Base-by-base conservation (phyloP, 1,139 yeast genomes). In the Geotrichum macrosporum region DNA sequence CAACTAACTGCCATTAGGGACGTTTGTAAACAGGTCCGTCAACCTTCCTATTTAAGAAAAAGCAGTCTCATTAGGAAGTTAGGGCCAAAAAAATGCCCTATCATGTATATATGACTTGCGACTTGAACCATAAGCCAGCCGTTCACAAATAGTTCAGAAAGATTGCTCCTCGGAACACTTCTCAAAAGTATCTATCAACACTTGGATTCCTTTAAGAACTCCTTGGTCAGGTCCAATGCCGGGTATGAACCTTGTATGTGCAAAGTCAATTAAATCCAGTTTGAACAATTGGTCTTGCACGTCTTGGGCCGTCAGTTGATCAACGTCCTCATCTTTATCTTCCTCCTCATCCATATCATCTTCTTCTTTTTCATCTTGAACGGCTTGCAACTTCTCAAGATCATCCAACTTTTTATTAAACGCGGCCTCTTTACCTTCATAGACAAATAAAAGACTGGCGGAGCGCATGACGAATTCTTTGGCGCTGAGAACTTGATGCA, bases 181-280 rank as follows among this genome's bases (percentile, higher is more conserved):
- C 22, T 54, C 53, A 21, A 57, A 54, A 20, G 59, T 55, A 46
- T 67, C 71, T 51, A 82, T 67, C 39, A 86, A 63, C 55, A 75
- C 81, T 55, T 80, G 81, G 1, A 87, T 66, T 0, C 95, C 96
- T 22, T 66, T 67, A 3, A 87, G 62, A 3, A 82, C 67, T 58
- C 84, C 83, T 42, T 78, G 83, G 62, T 88, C 96, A 24, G 76
- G 75, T 0, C 94, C 94, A 47, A 73, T 54, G 0, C 84, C 85
- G 0, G 80, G 77, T 0, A 76, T 73, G 51, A 76, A 68, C 54
- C 71, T 75, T 0, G 96, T 78, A 63, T 89, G 97, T 0, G 96
- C 97, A 71, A 92, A 88, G 63, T 92, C 98, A 13, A 92, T 87
- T 47, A 89, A 59, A 39, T 79, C 73, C 41, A 87, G 70, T 5